Conservation (phyloP, 2,329 filamentous ascomycete species). For the Colletotrichum lentis region DNA sequence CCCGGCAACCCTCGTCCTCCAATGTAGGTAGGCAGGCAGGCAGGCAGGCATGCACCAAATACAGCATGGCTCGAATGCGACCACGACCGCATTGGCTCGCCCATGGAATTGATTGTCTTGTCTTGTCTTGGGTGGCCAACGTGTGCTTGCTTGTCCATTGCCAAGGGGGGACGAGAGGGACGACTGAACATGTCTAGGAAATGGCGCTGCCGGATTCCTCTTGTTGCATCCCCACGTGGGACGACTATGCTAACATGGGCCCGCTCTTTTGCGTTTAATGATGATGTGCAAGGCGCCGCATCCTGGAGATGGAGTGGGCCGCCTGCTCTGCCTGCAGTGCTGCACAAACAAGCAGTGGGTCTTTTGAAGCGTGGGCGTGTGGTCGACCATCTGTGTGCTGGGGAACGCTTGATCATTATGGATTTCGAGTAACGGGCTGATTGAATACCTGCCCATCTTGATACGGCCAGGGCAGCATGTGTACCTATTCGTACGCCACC, state of each 20-base stretch:
- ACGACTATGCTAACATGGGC: not conserved
- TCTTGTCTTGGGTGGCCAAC: not conserved
- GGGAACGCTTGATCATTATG: not conserved
- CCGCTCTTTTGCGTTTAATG: constrained; percentile 38
- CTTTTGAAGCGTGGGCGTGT: constrained; percentile 15
- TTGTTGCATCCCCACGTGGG: constrained; percentile 35
- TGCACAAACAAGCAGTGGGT: constrained; percentile 1
- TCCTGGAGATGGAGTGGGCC: constrained; percentile 13
- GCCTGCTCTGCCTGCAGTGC: not conserved
- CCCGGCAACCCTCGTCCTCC: constrained; percentile 16
- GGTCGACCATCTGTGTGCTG: not conserved
- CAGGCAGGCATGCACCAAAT: not conserved
- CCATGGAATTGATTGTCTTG: not conserved
- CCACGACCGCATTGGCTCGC: not conserved
- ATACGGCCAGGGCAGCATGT: not conserved
- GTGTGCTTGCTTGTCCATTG: constrained; percentile 9
- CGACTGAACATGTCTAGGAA: constrained; percentile 11
- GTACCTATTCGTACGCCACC: not conserved
- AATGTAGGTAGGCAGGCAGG: not conserved
- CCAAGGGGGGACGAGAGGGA: not conserved
- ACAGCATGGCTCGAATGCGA: not conserved
- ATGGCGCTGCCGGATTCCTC: constrained; percentile 22
- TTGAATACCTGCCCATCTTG: not conserved
- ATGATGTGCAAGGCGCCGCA: constrained; percentile 37
- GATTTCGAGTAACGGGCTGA: not conserved